Base-by-base conservation (phyloP, 108 stramenopile genomes). In the Parmales sp. region DNA sequence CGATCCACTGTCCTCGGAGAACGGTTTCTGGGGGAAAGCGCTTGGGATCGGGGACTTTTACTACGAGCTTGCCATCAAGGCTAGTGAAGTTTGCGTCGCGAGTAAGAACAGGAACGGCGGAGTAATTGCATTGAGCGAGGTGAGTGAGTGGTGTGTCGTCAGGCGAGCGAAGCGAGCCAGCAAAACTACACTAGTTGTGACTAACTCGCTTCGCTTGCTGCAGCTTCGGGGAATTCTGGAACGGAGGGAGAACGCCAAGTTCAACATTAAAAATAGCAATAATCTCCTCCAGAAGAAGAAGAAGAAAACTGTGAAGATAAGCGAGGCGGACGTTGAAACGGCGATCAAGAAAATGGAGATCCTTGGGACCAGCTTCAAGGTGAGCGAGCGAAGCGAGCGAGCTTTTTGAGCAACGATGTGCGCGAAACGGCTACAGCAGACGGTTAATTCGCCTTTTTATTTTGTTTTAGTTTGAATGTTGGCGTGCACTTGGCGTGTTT, bases 51-150 rank as follows among this genome's bases (percentile, higher is more conserved):
- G 97, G 1, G 93, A 96, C 64, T 99, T 95, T 72, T 99, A 97
- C 79, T 97, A 94, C 80, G 97, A 98, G 72, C 78, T 99, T n/a
- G 86, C 92, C 23, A 92, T 97, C 43, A 96, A 98, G 72, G 92
- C 96, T 34, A 88, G 93, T 0, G 95, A 98, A 69, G 86, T 91
- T 11, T 93, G 96, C 67, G 71, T 93, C 43, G 88, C 92, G 7
- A 92, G 90, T 51, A 70, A 93, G 44, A 69, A 85, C 1, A 69
- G 80, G 16, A 98, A 98, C 77, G 99, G 99, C 50, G 99, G 97
- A 0, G 90, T 99, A 28, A 95, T 98, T 46, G 19, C 16, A 7
- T 16, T 51, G 20, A 13, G 65, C 22, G 60, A 43, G n/a, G 70
- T 54, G 54, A 37, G n/a, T n/a, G n/a, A n/a, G n/a, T n/a, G n/a